phyloP scores from a whole-genome alignment of 2,329 filamentous ascomycete species.

The Mollisia scopiformis region DNA sequence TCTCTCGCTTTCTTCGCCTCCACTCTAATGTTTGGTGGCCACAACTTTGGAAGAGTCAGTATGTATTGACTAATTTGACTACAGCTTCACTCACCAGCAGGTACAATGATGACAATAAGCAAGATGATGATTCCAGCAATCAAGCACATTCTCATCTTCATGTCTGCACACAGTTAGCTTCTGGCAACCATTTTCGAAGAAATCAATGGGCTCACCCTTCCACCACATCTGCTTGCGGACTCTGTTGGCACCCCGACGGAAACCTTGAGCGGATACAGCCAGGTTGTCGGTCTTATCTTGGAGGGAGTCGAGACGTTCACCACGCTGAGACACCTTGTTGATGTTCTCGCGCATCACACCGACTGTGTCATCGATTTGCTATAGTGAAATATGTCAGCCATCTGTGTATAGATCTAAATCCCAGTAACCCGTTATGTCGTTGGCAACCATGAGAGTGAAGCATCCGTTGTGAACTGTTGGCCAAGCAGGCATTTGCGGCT shows the following conservation, averaged over 20 bases:
- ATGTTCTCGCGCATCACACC: slow-evolving; percentile 97
- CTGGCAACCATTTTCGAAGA: not conserved
- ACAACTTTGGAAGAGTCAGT: slow-evolving; percentile 43
- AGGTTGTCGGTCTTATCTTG: slow-evolving; percentile 96
- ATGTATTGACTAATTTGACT: too few relatives aligned
- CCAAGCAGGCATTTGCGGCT: not conserved
- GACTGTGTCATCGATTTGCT: slow-evolving; percentile 98
- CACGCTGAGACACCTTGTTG: slow-evolving; percentile 93
- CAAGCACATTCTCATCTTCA: slow-evolving; percentile 99
- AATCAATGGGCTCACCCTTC: slow-evolving; percentile 55
- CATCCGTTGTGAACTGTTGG: too few relatives aligned
- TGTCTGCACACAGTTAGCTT: slow-evolving; percentile 57
- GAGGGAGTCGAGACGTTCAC: slow-evolving; percentile 82
- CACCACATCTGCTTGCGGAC: slow-evolving; percentile 99
- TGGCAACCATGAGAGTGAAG: too few relatives aligned
- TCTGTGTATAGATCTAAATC: not conserved
- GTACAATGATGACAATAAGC: slow-evolving; percentile 91
- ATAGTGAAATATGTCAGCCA: slow-evolving; percentile 23
- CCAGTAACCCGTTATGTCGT: too few relatives aligned
- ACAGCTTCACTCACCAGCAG: slow-evolving; percentile 81
- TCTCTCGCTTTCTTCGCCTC: slow-evolving; percentile 18
- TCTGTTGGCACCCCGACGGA: slow-evolving; percentile 93
- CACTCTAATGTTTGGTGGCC: slow-evolving; percentile 43
- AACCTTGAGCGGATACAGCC: slow-evolving; percentile 89
- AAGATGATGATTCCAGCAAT: slow-evolving; percentile 89